Percentiles rank a stretch among this genome's conserved stretches.
Evolutionary conservation across 106 monocot species (phyloP).

Genomic region (Cymbidium sinense): DNA sequence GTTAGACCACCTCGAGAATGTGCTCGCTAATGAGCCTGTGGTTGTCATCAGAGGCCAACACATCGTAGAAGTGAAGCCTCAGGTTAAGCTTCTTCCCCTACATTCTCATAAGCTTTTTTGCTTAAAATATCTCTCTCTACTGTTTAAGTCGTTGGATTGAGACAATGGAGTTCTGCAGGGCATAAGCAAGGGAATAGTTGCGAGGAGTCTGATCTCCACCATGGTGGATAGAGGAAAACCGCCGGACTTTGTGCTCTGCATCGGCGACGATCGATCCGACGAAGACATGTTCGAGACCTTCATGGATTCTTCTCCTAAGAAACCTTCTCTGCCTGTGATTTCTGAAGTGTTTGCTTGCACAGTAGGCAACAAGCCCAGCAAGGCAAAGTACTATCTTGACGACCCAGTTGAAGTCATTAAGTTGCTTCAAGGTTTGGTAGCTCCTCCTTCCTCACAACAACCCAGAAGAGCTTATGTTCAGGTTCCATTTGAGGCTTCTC

Average conservation of each 20-base stretch:
- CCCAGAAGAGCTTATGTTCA: constrained; percentile 6
- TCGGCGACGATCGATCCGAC: constrained; percentile 80
- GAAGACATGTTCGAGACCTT: constrained; percentile 92
- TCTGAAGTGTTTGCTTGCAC: constrained; percentile 78
- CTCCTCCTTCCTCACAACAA: constrained; percentile 23
- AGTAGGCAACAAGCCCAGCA: constrained; percentile 85
- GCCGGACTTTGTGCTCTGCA: constrained; percentile 62
- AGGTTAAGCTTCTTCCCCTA: constrained; percentile 17
- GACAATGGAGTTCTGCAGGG: too few relatives aligned
- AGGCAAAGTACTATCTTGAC: constrained; percentile 80
- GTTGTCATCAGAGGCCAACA: constrained; percentile 55
- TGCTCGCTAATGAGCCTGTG: constrained; percentile 74
- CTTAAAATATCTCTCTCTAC: too few relatives aligned
- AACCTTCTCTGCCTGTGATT: constrained; percentile 20
- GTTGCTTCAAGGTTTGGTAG: constrained; percentile 51
- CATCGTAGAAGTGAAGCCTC: constrained; percentile 66
- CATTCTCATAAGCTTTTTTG: too few relatives aligned
- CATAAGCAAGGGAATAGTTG: constrained; percentile 51
- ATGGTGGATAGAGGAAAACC: constrained; percentile 38
- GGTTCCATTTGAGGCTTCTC: constrained; percentile 46
- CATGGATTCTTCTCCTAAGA: constrained; percentile 24
- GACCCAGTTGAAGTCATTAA: constrained; percentile 68
- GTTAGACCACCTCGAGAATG: constrained; percentile 65
- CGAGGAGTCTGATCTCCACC: constrained; percentile 33
- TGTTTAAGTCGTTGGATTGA: too few relatives aligned